Conservation (phyloP, 2,329 filamentous ascomycete genomes). For the Clonostachys rosea region DNA sequence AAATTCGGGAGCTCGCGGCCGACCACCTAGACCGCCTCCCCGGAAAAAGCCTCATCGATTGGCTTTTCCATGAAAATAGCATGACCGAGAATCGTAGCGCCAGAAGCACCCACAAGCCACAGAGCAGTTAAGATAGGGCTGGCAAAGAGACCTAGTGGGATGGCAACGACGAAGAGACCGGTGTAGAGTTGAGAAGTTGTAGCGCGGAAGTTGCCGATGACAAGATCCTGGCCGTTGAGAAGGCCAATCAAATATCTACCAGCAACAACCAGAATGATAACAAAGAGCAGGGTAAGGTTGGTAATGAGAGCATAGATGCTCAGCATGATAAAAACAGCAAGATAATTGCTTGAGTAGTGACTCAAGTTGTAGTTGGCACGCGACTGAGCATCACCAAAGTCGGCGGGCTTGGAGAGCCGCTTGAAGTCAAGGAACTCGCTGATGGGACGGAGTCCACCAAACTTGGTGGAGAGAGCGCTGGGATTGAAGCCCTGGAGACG, state of each 20-base stretch:
- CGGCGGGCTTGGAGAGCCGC: conserved; percentile 88
- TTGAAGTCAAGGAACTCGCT: conserved; percentile 96
- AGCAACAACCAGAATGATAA: conserved; percentile 80
- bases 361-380: conserved; percentile 95
- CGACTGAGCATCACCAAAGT: conserved; percentile 85
- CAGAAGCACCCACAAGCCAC: conserved; percentile 94
- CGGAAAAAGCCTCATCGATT: conserved; percentile 99
- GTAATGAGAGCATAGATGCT: conserved; percentile 92
- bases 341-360: conserved; percentile 99
- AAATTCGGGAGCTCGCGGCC: conserved; percentile 96
- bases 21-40: conserved; percentile 99
- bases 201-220: conserved; percentile 76
- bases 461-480: conserved; percentile 74
- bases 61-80: conserved; percentile 96
- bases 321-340: conserved; percentile 88
- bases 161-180: conserved; percentile 72
- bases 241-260: conserved; percentile 92
- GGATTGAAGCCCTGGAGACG: conserved; percentile 81
- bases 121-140: conserved; percentile 81
- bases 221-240: conserved; percentile 82
- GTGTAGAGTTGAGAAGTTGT: conserved; percentile 95
- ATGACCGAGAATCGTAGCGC: conserved; percentile 91
- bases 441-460: conserved; percentile 87
- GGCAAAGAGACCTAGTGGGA: conserved; percentile 81
- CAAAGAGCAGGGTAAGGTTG: conserved; percentile 82